A percentile compares a stretch with the other conserved stretches of the same genome.
Conservation (phyloP, 1,139 yeast genomes). For the Wickerhamomyces sp. region DNA sequence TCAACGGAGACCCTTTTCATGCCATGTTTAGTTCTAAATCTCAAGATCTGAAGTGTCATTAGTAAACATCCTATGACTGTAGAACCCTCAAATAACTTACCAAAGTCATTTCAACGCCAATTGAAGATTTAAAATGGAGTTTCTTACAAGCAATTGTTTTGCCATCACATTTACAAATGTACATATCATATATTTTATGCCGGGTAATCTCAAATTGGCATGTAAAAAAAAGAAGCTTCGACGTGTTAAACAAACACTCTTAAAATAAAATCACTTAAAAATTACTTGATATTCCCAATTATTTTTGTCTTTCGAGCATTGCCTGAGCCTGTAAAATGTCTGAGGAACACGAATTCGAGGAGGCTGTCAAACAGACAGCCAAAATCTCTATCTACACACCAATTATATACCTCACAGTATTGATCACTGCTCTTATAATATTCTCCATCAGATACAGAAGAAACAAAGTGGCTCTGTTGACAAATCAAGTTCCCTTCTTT, state of each 20-base stretch:
- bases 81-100: background rate
- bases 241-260: background rate
- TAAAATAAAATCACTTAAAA: background rate
- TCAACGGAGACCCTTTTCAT: slow-evolving; percentile 61
- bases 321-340: too few species aligned
- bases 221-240: background rate
- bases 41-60: slow-evolving; percentile 33
- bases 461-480: slow-evolving; percentile 49
- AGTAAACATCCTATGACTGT: slow-evolving; percentile 7
- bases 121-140: too few species aligned
- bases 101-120: background rate
- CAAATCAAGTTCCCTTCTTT: slow-evolving; percentile 65
- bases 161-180: too few species aligned
- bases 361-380: background rate
- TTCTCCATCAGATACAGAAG: slow-evolving; percentile 72
- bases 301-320: too few species aligned
- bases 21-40: slow-evolving; percentile 85
- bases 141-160: background rate
- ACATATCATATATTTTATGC: too few species aligned
- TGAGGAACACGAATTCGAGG: background rate
- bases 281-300: background rate
- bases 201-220: background rate
- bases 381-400: slow-evolving; percentile 83
- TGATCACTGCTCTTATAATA: slow-evolving; percentile 65
- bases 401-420: slow-evolving; percentile 66